phyloP scores from a whole-genome alignment of 345 rosid species.

The Pugionium dolabratum region DNA sequence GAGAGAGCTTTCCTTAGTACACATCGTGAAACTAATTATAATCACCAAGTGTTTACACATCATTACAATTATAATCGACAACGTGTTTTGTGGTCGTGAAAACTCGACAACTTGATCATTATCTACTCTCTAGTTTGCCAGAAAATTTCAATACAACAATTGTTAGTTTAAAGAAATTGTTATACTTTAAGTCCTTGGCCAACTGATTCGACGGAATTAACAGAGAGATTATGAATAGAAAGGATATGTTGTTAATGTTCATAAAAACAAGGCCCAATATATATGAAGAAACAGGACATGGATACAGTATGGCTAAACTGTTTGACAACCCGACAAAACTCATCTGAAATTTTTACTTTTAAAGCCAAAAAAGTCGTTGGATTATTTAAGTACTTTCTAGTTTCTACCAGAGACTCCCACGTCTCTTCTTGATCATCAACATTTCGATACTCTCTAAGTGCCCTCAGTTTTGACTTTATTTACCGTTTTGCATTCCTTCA shows the following conservation, averaged over 20 bases:
- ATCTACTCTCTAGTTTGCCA: not conserved
- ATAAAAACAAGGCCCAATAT: too few species aligned
- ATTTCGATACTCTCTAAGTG: not conserved
- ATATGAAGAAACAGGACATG: too few species aligned
- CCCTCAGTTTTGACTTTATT: slow-evolving; percentile 25
- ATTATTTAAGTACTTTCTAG: not conserved
- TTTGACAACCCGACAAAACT: too few species aligned
- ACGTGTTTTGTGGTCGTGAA: not conserved
- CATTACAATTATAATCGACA: not conserved
- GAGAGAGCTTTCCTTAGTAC: not conserved
- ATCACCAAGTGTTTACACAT: slow-evolving; percentile 6
- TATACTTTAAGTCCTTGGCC: too few species aligned
- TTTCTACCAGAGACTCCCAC: slow-evolving; percentile 18
- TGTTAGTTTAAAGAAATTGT: too few species aligned
- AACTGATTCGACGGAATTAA: too few species aligned
- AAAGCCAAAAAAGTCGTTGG: slow-evolving; percentile 8
- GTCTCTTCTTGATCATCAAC: slow-evolving; percentile 28
- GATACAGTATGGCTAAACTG: too few species aligned
- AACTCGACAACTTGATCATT: not conserved
- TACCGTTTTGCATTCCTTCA: slow-evolving; percentile 16
- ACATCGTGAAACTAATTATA: not conserved
- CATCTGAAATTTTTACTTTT: too few species aligned
- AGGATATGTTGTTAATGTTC: too few species aligned
- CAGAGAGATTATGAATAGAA: too few species aligned
- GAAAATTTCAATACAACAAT: not conserved